These are phyloP conservation scores for Tricholoma saponaceum DNA, from an alignment of 768 basidiomycete genomes.

Conservation along the genomic window DNA sequence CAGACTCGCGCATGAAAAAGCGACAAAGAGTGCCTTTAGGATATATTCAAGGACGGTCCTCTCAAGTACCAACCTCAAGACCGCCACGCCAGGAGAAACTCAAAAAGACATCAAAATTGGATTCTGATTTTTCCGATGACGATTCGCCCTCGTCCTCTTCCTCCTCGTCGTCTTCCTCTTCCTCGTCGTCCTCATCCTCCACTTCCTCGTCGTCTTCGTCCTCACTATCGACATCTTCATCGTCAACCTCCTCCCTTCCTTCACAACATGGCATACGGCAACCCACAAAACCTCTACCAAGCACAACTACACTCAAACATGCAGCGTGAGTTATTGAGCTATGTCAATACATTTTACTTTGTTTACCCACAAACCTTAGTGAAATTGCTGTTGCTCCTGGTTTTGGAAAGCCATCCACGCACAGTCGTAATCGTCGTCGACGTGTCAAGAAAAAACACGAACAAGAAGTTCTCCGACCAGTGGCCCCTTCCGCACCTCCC, in stretches of 20 bases:
- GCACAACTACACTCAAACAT: neutral
- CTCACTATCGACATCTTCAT: too few relatives aligned
- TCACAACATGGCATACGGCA: neutral
- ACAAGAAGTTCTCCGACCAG: constrained; percentile 11
- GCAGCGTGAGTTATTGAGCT: neutral
- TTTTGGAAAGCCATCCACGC: constrained; percentile 12
- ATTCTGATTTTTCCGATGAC: constrained; percentile 17
- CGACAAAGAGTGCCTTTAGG: constrained; percentile 20
- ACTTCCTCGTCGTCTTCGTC: constrained; percentile 23
- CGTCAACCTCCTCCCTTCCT: constrained; percentile 14
- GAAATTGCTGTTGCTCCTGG: constrained; percentile 13
- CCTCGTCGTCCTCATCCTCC: constrained; percentile 19
- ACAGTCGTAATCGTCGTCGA: constrained; percentile 7
- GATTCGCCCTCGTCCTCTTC: constrained; percentile 14
- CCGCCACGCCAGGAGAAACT: constrained; percentile 3
- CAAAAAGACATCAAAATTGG: constrained; percentile 17
- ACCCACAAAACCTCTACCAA: neutral
- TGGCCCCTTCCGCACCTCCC: constrained; percentile 15
- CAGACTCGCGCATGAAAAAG: constrained; percentile 15
- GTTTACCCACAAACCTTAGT: neutral
- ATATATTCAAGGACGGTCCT: constrained; percentile 2
- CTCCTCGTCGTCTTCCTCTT: constrained; percentile 30
- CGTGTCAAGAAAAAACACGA: constrained; percentile 21
- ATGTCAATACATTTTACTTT: neutral
- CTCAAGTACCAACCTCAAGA: neutral